phyloP scores from a whole-genome alignment of 73 alveolate species.

The Paraurostyla sp. region DNA sequence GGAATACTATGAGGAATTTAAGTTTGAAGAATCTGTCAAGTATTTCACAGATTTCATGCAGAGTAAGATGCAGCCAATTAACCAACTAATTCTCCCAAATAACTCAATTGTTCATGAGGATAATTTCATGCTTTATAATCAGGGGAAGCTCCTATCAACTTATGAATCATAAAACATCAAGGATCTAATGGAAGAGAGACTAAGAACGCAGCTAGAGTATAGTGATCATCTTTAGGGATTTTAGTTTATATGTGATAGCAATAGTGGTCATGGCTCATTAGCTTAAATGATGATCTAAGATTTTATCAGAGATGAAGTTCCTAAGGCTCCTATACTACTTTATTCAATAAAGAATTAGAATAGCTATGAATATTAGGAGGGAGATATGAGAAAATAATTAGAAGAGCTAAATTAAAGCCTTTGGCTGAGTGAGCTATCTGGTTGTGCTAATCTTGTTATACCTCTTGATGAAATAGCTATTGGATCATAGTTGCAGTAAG shows the following conservation, averaged over 20 bases:
- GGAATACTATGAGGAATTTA: conserved; percentile 42
- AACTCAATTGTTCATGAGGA: conserved; percentile 24
- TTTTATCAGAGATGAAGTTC: conserved; percentile 34
- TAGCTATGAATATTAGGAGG: neutral
- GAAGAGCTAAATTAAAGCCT: conserved; percentile 24
- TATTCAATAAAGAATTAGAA: conserved; percentile 13
- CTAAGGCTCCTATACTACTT: conserved; percentile 21
- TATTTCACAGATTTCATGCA: conserved; percentile 57
- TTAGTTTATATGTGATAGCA: conserved; percentile 11
- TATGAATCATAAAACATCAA: neutral
- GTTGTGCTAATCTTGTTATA: neutral
- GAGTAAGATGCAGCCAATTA: conserved; percentile 33
- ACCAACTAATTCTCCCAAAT: conserved; percentile 26
- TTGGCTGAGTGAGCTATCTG: conserved; percentile 14
- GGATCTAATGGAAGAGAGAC: conserved; percentile 27
- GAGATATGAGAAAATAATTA: neutral
- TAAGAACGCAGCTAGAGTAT: conserved; percentile 32
- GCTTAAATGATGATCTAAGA: neutral
- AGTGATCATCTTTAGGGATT: conserved; percentile 46
- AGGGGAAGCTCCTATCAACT: conserved; percentile 22
- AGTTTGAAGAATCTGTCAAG: neutral
- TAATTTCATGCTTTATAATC: conserved; percentile 11
- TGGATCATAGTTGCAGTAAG: neutral
- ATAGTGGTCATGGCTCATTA: conserved; percentile 40
- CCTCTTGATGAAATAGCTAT: neutral